Percentiles rank a stretch among this genome's conserved stretches.
Conservation (phyloP, 2,329 filamentous ascomycete species). For the Aspergillus sojae region DNA sequence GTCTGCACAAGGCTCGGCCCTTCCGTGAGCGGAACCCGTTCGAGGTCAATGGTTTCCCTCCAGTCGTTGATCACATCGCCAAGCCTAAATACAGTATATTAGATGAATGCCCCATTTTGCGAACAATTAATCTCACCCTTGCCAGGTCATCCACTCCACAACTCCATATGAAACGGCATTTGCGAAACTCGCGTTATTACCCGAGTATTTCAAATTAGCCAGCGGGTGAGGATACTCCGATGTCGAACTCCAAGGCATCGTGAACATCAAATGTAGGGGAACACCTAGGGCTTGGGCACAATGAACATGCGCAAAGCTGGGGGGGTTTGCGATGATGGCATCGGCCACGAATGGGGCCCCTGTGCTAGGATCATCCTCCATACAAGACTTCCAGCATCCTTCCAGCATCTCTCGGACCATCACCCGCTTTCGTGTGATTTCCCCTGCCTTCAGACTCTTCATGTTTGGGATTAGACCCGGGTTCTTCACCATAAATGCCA, state of each 20-base stretch:
- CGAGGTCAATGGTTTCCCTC: slow-evolving; percentile 43
- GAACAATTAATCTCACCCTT: slow-evolving; percentile 40
- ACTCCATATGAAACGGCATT: slow-evolving; percentile 53
- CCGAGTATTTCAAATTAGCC: slow-evolving; percentile 47
- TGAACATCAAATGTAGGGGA: slow-evolving; percentile 57
- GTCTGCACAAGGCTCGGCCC: slow-evolving; percentile 40
- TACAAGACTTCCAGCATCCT: slow-evolving; percentile 45
- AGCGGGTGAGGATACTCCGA: slow-evolving; percentile 53
- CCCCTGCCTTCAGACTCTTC: slow-evolving; percentile 39
- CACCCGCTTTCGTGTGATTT: slow-evolving; percentile 32
- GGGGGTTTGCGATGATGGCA: slow-evolving; percentile 58
- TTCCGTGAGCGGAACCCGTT: slow-evolving; percentile 39
- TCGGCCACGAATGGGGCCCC: slow-evolving; percentile 55
- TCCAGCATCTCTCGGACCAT: slow-evolving; percentile 43
- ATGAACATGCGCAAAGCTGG: slow-evolving; percentile 56
- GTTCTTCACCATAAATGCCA: slow-evolving; percentile 57
- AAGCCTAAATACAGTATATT: slow-evolving; percentile 28
- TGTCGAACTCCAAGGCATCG: slow-evolving; percentile 55
- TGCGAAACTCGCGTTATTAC: slow-evolving; percentile 35
- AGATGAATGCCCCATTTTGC: background rate
- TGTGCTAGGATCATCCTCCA: slow-evolving; percentile 33
- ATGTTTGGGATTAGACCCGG: slow-evolving; percentile 47
- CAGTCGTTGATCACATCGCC: slow-evolving; percentile 53
- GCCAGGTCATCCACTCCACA: slow-evolving; percentile 55
- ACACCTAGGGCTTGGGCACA: slow-evolving; percentile 55